Evolutionary conservation across 306 rosid species (phyloP).

Genomic region (Castanopsis chinensis): DNA sequence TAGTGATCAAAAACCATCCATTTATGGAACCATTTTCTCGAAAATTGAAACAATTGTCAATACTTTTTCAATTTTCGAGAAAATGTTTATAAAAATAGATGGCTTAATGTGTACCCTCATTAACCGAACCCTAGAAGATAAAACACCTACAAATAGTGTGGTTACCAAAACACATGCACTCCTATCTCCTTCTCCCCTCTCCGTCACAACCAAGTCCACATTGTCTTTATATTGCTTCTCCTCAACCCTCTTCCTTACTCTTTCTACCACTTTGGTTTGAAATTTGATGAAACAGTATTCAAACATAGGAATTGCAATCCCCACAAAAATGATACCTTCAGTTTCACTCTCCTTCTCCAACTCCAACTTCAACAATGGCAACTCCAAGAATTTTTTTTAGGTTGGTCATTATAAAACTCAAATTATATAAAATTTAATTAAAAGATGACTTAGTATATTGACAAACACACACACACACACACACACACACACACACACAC

Average conservation of each 20-base stretch:
- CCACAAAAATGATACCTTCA: constrained; percentile 3
- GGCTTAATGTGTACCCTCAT: too few species aligned
- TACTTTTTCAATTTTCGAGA: too few species aligned
- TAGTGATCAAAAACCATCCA: background rate
- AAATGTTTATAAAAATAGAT: too few species aligned
- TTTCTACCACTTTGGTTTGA: background rate
- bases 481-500: too few species aligned
- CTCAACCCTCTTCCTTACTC: background rate
- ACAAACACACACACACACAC: too few species aligned
- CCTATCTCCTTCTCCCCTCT: background rate
- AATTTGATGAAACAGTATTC: background rate
- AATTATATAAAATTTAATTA: too few species aligned
- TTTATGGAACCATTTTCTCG: too few species aligned
- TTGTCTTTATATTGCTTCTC: background rate
- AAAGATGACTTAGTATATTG: too few species aligned
- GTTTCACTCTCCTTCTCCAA: constrained; percentile 1
- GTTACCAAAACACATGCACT: constrained; percentile 45
- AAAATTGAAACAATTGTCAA: too few species aligned
- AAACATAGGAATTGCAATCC: background rate
- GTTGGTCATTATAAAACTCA: too few species aligned
- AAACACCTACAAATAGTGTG: constrained; percentile 70
- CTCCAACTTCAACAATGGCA: background rate
- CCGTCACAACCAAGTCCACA: background rate
- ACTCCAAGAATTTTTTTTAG: too few species aligned
- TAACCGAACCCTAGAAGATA: too few species aligned